Evolutionary conservation across 768 basidiomycete species (phyloP).

Genomic region (Fomitopsis serialis): DNA sequence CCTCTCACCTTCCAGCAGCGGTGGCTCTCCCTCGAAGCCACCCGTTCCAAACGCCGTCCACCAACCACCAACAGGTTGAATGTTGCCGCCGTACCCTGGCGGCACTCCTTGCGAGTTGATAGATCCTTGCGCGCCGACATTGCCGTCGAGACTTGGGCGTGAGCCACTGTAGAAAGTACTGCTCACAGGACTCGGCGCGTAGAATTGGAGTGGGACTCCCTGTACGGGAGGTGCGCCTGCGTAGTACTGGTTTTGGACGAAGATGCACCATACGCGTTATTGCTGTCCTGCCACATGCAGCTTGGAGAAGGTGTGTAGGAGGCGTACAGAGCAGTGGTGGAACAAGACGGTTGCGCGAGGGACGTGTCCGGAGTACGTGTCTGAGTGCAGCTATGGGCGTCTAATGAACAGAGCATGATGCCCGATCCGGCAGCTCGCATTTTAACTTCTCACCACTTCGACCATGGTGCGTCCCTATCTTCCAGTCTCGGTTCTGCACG

Average conservation of each 20-base stretch:
- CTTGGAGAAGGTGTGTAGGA: no score
- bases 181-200: constrained; percentile 55
- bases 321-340: no score
- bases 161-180: constrained; percentile 63
- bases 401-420: no score
- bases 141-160: constrained; percentile 74
- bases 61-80: constrained; percentile 75
- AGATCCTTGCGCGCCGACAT: constrained; percentile 49
- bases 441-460: constrained; percentile 5
- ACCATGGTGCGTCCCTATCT: constrained; percentile 21
- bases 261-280: constrained; percentile 49
- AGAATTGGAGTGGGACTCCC: constrained; percentile 70
- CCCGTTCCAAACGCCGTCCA: constrained; percentile 96
- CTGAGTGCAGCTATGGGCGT: no score
- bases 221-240: constrained; percentile 31
- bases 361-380: background rate
- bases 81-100: constrained; percentile 62
- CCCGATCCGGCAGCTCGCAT: constrained; percentile 9
- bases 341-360: background rate
- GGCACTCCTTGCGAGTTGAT: constrained; percentile 41
- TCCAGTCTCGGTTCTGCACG: background rate
- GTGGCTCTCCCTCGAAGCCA: constrained; percentile 93
- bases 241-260: constrained; percentile 62
- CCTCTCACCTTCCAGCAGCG: constrained; percentile 82
- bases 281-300: constrained; percentile 82